Conservation (phyloP, 768 basidiomycete genomes). For the Russula abietina region DNA sequence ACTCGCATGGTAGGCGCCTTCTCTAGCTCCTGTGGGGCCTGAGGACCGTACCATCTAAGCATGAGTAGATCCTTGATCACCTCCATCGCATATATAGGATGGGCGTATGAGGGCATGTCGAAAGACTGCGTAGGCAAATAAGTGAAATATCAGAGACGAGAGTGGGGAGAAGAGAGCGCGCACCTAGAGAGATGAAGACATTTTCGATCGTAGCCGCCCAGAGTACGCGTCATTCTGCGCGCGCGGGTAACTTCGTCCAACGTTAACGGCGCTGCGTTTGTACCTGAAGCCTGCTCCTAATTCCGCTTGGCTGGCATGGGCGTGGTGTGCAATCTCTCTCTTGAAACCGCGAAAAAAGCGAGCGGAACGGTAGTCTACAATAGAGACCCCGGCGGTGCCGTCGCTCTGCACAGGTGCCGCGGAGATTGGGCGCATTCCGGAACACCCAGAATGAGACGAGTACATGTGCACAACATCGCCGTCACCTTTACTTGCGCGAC, state of each 20-base stretch:
- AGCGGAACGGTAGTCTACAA: conserved; percentile 9
- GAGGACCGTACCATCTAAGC: not conserved
- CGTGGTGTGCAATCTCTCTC: not conserved
- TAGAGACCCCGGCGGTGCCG: not conserved
- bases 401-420: not conserved
- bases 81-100: not conserved
- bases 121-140: not conserved
- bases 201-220: not conserved
- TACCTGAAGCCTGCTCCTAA: not conserved
- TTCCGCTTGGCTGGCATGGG: not conserved
- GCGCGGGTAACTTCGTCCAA: not conserved
- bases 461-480: not conserved
- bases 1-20: not conserved
- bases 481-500: not conserved
- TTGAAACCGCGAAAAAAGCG: not conserved
- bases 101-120: not conserved
- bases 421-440: conserved; percentile 3
- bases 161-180: not conserved
- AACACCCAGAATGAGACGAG: not conserved
- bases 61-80: not conserved
- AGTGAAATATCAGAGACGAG: not conserved
- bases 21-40: not conserved
- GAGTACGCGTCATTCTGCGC: not conserved
- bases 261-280: not conserved
- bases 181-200: conserved; percentile 5